phyloP scores from a whole-genome alignment of 805 yeast genomes.

The Lipomyces mesembrius region DNA sequence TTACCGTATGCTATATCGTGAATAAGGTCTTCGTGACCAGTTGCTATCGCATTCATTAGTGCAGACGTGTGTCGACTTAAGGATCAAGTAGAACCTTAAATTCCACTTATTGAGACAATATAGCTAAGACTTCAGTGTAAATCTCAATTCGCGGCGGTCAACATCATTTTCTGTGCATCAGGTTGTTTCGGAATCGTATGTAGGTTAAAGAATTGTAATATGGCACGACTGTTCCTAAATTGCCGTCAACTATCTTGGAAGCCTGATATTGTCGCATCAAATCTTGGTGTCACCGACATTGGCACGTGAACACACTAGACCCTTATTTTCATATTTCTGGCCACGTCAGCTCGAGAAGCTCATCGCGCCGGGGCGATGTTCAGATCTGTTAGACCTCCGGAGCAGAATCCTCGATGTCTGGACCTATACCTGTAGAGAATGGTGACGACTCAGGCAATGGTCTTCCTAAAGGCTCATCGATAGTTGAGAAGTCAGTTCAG shows the following conservation, averaged over 20 bases:
- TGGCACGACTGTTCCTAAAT: neutral
- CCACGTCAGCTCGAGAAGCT: neutral
- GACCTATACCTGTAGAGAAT: neutral
- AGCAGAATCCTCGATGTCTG: neutral
- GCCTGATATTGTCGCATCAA: no score
- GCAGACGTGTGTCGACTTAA: neutral
- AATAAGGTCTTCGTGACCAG: slow-evolving; percentile 91
- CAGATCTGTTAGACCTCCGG: neutral
- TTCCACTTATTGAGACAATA: neutral
- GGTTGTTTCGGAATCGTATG: neutral
- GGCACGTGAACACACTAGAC: neutral
- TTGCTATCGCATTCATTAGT: slow-evolving; percentile 71
- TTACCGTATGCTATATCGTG: slow-evolving; percentile 82
- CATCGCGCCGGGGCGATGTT: neutral
- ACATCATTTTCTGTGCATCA: neutral
- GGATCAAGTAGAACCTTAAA: neutral
- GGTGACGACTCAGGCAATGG: neutral
- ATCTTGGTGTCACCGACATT: neutral
- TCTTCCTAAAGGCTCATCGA: neutral
- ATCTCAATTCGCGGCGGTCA: neutral
- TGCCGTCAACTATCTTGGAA: neutral
- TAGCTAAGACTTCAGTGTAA: neutral
- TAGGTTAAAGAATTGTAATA: neutral
- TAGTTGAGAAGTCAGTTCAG: neutral
- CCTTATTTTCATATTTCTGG: neutral